These are phyloP conservation scores for Hypoxylon rickii DNA, from an alignment of 495 filamentous ascomycete genomes.

Conservation along the genomic window DNA sequence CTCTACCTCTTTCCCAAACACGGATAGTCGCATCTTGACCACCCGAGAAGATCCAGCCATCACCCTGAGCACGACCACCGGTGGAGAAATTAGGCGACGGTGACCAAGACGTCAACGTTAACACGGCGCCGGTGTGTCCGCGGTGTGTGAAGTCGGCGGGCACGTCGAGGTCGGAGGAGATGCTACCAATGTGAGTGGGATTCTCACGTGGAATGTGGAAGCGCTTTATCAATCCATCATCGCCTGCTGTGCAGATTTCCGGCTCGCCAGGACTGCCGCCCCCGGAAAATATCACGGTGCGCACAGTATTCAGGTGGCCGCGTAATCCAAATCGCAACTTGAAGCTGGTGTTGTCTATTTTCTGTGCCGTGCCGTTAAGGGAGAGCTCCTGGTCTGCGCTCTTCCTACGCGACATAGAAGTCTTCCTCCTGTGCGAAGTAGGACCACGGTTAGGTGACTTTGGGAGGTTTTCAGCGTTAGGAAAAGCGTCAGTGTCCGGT, in stretches of 20 bases:
- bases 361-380: conserved; percentile 49
- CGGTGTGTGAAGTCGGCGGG: conserved; percentile 91
- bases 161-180: conserved; percentile 83
- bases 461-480: conserved; percentile 75
- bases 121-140: conserved; percentile 88
- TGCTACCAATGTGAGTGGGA: conserved; percentile 50
- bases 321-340: conserved; percentile 90
- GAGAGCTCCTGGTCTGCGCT: conserved; percentile 60
- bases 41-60: conserved; percentile 98
- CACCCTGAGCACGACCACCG: conserved; percentile 79
- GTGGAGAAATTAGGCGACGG: conserved; percentile 83
- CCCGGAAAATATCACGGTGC: conserved; percentile 93
- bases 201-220: conserved; percentile 91
- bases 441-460: conserved; percentile 80
- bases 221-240: conserved; percentile 92
- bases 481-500: conserved; percentile 84
- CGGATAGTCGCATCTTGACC: conserved; percentile 91
- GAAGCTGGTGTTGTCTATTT: conserved; percentile 71
- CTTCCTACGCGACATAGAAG: conserved; percentile 65
- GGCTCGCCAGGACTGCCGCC: conserved; percentile 93
- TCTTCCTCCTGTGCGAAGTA: conserved; percentile 77
- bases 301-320: conserved; percentile 91
- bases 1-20: conserved; percentile 91
- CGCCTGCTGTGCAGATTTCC: conserved; percentile 94
- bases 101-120: conserved; percentile 83